Base-by-base conservation (phyloP, 768 basidiomycete genomes). In the Sporobolomyces phaffii region DNA sequence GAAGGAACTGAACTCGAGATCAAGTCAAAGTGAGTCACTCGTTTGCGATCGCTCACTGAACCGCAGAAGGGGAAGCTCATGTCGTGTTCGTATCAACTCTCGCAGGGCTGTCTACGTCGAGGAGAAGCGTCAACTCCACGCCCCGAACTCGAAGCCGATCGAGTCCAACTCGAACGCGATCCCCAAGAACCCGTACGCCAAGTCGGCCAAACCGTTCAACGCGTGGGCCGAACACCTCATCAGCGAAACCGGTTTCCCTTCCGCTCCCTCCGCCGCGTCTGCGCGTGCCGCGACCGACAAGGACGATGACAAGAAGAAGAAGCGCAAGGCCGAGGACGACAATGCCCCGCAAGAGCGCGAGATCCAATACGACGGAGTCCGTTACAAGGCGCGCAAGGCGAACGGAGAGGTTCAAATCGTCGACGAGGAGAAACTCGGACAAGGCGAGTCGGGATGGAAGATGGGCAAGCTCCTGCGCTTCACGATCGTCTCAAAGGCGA, bases 101-200 rank as follows among this genome's bases (percentile, higher is more conserved):
- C 20, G 1, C 68, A 91, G 89, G 75, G 86, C 86, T 70, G 88
- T 81, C 11, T 96, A 96, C 77, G 91, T 91, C 73, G 85, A 90
- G 71, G 92, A 92, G 91, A 97, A 96, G 80, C 88, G 92, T 78
- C 87, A 90, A 77, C 90, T 94, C 79, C 92, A 96, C 78, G 91
- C 90, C 14, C 82, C 96, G 49, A 76, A 76, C 61, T 63, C 76
- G n/a, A 49, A 54, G 29, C 60, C 71, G 15, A 48, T 52, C 72
- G 80, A 80, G 48, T 53, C 54, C 26, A 58, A 60, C 49, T 8
- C 52, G 49, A 18, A 31, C 40, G 2, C 60, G 6, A 26, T 68
- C 50, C 78, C 83, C 69, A 83, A 85, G 69, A 83, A 82, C 66
- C 71, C 67, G 17, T 65, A 65, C 60, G 17, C 54, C n/a, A 64